These are phyloP conservation scores for Primulina tabacum DNA, from an alignment of 257 asterid species.

Conservation along the genomic window DNA sequence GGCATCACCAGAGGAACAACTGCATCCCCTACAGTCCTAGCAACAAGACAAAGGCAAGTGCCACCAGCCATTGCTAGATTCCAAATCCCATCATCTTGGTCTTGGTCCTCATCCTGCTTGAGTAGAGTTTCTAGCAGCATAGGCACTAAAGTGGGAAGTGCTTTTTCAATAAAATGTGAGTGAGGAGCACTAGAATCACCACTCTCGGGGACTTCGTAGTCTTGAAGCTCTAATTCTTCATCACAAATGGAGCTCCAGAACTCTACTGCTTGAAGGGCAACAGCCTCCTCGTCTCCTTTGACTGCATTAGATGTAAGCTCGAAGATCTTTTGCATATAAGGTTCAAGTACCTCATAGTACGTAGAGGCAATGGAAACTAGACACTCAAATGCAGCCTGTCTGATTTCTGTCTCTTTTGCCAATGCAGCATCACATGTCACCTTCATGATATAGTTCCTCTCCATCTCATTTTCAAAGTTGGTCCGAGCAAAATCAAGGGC, in stretches of 20 bases:
- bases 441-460: slow-evolving; percentile 82
- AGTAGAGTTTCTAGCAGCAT: slow-evolving; percentile 79
- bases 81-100: slow-evolving; percentile 83
- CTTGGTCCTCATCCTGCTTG: slow-evolving; percentile 86
- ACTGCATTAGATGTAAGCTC: slow-evolving; percentile 81
- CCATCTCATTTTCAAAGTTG: slow-evolving; percentile 79
- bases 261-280: slow-evolving; percentile 86
- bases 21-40: slow-evolving; percentile 77
- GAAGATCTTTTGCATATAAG: slow-evolving; percentile 74
- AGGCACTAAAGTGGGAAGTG: slow-evolving; percentile 70
- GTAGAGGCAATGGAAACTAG: slow-evolving; percentile 78
- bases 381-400: slow-evolving; percentile 87
- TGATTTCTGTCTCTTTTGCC: slow-evolving; percentile 63
- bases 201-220: slow-evolving; percentile 49
- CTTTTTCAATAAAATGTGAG: slow-evolving; percentile 70
- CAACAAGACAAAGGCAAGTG: slow-evolving; percentile 74
- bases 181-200: slow-evolving; percentile 57
- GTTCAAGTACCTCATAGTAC: slow-evolving; percentile 69
- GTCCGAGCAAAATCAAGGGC: slow-evolving; percentile 91
- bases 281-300: slow-evolving; percentile 70
- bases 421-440: slow-evolving; percentile 73
- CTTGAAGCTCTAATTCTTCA: slow-evolving; percentile 79
- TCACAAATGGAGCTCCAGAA: slow-evolving; percentile 95
- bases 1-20: slow-evolving; percentile 79
- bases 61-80: slow-evolving; percentile 94